phyloP scores from a whole-genome alignment of 352 stramenopile genomes.

The Globisporangium mamillatum region DNA sequence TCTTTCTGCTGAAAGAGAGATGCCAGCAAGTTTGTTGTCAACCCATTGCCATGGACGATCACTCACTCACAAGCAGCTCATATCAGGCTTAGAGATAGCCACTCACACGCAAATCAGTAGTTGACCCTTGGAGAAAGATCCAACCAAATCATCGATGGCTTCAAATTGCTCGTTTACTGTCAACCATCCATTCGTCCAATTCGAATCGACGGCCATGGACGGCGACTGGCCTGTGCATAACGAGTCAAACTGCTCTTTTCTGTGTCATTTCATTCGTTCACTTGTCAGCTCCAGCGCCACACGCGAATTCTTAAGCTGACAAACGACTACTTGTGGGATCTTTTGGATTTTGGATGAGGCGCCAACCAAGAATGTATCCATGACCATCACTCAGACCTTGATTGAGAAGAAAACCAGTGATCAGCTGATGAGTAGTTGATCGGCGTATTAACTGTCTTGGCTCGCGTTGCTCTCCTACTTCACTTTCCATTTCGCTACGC shows the following conservation, averaged over 20 bases:
- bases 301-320: background rate
- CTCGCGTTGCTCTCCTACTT: background rate
- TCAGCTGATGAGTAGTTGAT: too few species aligned
- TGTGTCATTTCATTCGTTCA: background rate
- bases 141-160: background rate
- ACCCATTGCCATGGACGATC: background rate
- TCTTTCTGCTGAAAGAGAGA: too few species aligned
- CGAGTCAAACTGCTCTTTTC: background rate
- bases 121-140: background rate
- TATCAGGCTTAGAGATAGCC: too few species aligned
- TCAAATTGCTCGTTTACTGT: background rate
- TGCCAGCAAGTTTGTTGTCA: too few species aligned
- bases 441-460: background rate
- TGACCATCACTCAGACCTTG: background rate
- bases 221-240: too few species aligned
- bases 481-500: background rate
- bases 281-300: background rate
- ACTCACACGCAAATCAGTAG: background rate
- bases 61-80: background rate
- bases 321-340: background rate
- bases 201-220: too few species aligned
- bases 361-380: background rate
- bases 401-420: background rate
- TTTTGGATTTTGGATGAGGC: background rate
- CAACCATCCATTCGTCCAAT: background rate